Evolutionary conservation across 345 rosid species (phyloP).

Genomic region (Aquilaria malaccensis): DNA sequence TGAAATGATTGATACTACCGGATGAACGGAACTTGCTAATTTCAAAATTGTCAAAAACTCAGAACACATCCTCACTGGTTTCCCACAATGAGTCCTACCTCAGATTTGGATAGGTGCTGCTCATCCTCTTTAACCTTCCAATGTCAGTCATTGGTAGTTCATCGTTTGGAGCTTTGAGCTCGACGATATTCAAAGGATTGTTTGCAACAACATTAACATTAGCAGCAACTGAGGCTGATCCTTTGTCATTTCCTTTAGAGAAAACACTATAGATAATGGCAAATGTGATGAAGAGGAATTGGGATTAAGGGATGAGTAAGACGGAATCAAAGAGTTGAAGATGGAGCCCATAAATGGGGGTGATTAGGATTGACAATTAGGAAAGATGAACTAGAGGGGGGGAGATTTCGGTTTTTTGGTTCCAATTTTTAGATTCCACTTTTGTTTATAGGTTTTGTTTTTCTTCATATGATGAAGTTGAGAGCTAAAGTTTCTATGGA

Average conservation of each 20-base stretch:
- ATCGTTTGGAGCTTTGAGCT: constrained; percentile 14
- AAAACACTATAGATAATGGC: constrained; percentile 70
- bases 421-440: too few species aligned
- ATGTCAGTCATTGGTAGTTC: constrained; percentile 19
- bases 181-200: not conserved
- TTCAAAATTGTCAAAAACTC: constrained; percentile 67
- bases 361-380: too few species aligned
- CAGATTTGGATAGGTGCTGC: constrained; percentile 79
- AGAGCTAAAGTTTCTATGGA: too few species aligned
- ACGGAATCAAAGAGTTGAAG: too few species aligned
- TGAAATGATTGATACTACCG: not conserved
- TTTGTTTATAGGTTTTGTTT: too few species aligned
- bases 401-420: too few species aligned
- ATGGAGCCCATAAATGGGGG: too few species aligned
- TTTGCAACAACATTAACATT: not conserved
- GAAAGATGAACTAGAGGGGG: too few species aligned
- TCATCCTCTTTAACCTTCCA: constrained; percentile 51
- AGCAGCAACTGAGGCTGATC: constrained; percentile 10
- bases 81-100: constrained; percentile 37
- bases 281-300: constrained; percentile 42
- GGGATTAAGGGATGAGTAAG: too few species aligned
- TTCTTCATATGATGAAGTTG: too few species aligned
- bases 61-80: constrained; percentile 36
- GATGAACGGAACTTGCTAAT: constrained; percentile 31
- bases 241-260: constrained; percentile 49